These are phyloP conservation scores for Lizonia empirigonia DNA, from an alignment of 2,329 filamentous ascomycete genomes.

Conservation along the genomic window DNA sequence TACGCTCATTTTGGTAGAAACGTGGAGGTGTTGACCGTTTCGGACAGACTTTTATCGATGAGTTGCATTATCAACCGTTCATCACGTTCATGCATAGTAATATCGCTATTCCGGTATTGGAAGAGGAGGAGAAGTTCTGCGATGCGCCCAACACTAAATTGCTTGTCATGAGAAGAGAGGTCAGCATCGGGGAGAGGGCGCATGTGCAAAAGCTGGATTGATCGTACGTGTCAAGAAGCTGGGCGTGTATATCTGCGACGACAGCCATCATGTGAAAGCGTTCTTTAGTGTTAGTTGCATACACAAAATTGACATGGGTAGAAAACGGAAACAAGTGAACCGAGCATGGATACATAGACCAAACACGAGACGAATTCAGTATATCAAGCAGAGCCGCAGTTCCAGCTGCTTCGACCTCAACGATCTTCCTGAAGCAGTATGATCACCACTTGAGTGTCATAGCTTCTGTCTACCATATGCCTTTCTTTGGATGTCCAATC, in stretches of 20 bases:
- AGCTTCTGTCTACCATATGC: neutral
- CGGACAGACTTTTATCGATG: conserved; percentile 21
- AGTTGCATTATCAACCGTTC: conserved; percentile 29
- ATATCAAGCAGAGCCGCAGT: neutral
- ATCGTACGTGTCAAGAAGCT: neutral
- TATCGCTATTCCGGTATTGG: conserved; percentile 12
- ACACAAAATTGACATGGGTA: too few relatives aligned
- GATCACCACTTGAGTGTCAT: neutral
- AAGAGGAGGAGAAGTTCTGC: conserved; percentile 27
- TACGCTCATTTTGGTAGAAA: neutral
- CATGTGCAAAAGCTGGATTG: conserved; percentile 7
- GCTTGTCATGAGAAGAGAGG: conserved; percentile 23
- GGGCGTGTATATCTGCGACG: too few relatives aligned
- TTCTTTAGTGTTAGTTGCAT: neutral
- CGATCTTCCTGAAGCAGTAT: neutral
- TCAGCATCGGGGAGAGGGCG: conserved; percentile 11
- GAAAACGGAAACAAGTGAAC: too few relatives aligned
- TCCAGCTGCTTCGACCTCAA: neutral
- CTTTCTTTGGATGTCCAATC: neutral
- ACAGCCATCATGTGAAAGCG: neutral
- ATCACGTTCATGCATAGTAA: conserved; percentile 28
- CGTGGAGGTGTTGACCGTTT: neutral
- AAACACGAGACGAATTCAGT: too few relatives aligned
- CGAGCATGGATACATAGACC: too few relatives aligned
- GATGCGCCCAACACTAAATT: conserved; percentile 21